phyloP scores from a whole-genome alignment of 2,329 filamentous ascomycete genomes.

The Phialocephala subalpina region DNA sequence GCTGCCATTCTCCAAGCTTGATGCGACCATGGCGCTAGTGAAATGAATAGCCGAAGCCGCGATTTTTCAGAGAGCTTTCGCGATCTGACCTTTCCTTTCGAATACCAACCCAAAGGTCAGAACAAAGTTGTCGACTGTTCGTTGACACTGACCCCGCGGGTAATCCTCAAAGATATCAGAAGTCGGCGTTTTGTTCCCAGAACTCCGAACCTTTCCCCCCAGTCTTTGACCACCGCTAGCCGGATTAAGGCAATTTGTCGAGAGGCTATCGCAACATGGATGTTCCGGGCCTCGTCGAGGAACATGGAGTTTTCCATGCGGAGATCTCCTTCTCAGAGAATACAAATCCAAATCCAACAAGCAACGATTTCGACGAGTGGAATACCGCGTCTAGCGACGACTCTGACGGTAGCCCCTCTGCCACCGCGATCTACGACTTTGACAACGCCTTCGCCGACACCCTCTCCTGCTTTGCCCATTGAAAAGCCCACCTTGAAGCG shows the following conservation, averaged over 20 bases:
- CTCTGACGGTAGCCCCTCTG: not conserved
- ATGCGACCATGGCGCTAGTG: not conserved
- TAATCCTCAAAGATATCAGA: not conserved
- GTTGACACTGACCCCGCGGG: not conserved
- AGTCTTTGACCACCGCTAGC: not conserved
- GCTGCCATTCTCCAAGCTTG: constrained; percentile 6
- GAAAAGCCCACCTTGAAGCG: no score
- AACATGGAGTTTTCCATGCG: not conserved
- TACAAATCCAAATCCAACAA: not conserved
- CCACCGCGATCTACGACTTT: not conserved
- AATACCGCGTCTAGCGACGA: not conserved
- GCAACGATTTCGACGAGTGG: not conserved
- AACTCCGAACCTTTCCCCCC: not conserved
- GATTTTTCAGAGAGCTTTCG: not conserved
- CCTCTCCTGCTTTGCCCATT: no score
- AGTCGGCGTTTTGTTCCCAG: not conserved
- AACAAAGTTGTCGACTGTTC: not conserved
- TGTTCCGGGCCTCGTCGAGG: not conserved
- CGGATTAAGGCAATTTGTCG: not conserved
- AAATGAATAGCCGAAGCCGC: not conserved
- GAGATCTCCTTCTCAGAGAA: not conserved
- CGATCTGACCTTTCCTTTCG: not conserved
- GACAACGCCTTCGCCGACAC: not conserved
- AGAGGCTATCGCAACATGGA: not conserved
- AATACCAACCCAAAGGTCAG: no score